phyloP scores from a whole-genome alignment of 768 basidiomycete genomes.

The Calocybe indica region DNA sequence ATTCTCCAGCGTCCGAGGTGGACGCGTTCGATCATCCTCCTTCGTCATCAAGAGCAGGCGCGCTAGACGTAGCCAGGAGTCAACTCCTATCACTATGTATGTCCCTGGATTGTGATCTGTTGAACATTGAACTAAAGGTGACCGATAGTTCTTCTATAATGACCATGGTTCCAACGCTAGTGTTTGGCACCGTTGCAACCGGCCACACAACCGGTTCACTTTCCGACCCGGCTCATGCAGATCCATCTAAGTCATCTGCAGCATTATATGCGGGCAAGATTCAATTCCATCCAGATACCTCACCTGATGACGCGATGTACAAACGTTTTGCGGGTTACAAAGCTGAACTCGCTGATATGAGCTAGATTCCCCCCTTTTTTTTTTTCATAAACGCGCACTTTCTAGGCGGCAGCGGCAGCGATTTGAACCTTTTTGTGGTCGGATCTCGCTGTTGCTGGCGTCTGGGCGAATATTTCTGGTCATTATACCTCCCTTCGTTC shows the following conservation, averaged over 20 bases:
- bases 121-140: no score
- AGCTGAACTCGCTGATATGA: neutral
- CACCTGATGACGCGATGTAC: slow-evolving; percentile 53
- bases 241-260: slow-evolving; percentile 77
- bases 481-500: no score
- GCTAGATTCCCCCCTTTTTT: no score
- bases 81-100: slow-evolving; percentile 43
- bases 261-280: slow-evolving; percentile 82
- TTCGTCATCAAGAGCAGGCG: slow-evolving; percentile 66
- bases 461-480: no score
- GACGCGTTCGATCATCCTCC: slow-evolving; percentile 78
- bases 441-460: no score
- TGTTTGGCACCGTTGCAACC: slow-evolving; percentile 46
- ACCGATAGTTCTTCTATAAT: slow-evolving; percentile 22
- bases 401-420: no score
- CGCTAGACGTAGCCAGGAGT: slow-evolving; percentile 37
- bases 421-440: no score
- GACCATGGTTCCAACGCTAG: slow-evolving; percentile 50
- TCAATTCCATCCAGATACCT: slow-evolving; percentile 84
- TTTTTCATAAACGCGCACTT: no score
- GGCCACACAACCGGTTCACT: slow-evolving; percentile 66
- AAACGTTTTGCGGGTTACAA: slow-evolving; percentile 18
- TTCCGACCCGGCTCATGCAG: slow-evolving; percentile 68
- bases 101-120: slow-evolving; percentile 2
- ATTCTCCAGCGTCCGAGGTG: slow-evolving; percentile 82